Evolutionary conservation across 306 rosid species (phyloP), one percentile per base, ranked within the genome.

Genomic region (Nissolia schottii): DNA sequence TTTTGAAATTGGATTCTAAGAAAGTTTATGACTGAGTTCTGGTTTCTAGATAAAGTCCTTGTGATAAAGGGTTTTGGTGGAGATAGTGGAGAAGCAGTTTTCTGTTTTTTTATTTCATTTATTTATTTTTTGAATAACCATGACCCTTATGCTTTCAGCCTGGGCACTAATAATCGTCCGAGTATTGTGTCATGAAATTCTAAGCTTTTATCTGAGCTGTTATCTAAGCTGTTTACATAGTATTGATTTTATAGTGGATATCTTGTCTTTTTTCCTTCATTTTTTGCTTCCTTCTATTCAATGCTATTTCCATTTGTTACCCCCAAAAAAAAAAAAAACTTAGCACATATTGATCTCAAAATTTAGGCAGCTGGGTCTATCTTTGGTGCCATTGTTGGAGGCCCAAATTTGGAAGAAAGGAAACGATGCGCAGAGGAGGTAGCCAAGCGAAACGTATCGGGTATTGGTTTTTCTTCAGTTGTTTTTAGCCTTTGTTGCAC

Each of bases 341-440:
- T 45, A 6, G 8, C 19, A 1, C 40, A 32, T 65, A 57, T 58
- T 67, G 29, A 50, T 73, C 62, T 72, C 27, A 77, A 75, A 77
- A 53, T 88, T 67, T 73, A 93, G 98, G 88, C 79, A 27, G 85
- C 77, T 57, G 97, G 97, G 64, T 81, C 83, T 15, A 51, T 89
- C 67, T 83, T 94, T 82, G 98, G 98, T 69, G 88, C 98, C 76
- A 75, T 94, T 75, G 98, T 94, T 68, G 98, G 98, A 71, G 98
- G 97, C 71, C 35, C 85, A 48, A 53, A 78, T 74, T 70, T 89
- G 54, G 90, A 85, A 50, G 97, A 94, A 84, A 92, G 98, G 48
- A 77, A 71, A 59, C 81, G 96, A 71, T 91, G 97, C 79, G 91
- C 98, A 32, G 77, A 77, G 80, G 96, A 91, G 88, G 97, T 85